phyloP scores from a whole-genome alignment of 2,329 filamentous ascomycete species.

The Ophiostoma tasmaniense region DNA sequence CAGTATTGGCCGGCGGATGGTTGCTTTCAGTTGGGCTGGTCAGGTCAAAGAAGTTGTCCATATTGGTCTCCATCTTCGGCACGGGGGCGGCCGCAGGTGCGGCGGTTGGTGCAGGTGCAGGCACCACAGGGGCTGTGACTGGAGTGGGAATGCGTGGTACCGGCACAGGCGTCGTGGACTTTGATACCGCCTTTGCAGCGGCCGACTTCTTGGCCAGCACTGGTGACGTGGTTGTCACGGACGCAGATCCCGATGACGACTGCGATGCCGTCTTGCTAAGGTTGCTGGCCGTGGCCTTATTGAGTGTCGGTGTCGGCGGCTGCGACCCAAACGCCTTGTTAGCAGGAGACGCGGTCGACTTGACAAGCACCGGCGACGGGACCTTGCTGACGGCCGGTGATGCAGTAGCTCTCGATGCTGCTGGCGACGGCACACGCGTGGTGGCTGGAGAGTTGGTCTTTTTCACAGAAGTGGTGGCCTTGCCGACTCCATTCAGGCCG shows the following conservation, averaged over 20 bases:
- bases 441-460: constrained; percentile 20
- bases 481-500: neutral
- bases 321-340: constrained; percentile 22
- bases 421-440: constrained; percentile 15
- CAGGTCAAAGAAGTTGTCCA: constrained; percentile 19
- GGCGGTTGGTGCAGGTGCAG: constrained; percentile 17
- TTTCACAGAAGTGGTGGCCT: neutral
- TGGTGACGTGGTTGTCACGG: constrained; percentile 18
- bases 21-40: constrained; percentile 11
- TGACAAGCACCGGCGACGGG: constrained; percentile 18
- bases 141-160: constrained; percentile 22
- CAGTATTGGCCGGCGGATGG: constrained; percentile 25
- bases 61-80: constrained; percentile 14
- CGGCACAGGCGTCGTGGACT: constrained; percentile 15
- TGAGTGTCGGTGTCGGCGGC: constrained; percentile 7
- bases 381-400: constrained; percentile 6
- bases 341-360: constrained; percentile 13
- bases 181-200: constrained; percentile 3
- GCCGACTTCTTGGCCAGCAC: constrained; percentile 21
- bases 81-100: constrained; percentile 20
- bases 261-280: constrained; percentile 16
- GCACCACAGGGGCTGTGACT: constrained; percentile 16
- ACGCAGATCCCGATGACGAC: constrained; percentile 15
- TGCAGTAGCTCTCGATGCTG: constrained; percentile 5
- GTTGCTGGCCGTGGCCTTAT: neutral